A percentile compares a stretch with the other conserved stretches of the same genome.
These are phyloP conservation scores for Cudoniella acicularis DNA, from an alignment of 495 filamentous ascomycete species.

Conservation along the genomic window DNA sequence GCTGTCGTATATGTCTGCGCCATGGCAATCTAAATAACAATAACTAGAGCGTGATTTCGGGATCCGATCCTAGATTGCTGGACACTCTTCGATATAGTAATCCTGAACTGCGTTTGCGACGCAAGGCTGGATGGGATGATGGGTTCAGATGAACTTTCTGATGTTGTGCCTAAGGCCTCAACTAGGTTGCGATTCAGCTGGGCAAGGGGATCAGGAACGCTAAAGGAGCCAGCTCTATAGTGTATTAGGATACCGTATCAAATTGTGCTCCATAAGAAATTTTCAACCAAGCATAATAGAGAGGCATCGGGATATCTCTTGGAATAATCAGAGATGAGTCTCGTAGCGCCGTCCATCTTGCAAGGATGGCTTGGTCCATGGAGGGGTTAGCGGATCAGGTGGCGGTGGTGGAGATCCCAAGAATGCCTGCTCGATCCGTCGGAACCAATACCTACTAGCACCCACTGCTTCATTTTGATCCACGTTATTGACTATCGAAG, in stretches of 20 bases:
- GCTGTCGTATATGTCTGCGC: conserved; percentile 2
- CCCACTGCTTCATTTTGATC: too few species aligned
- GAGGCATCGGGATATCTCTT: neutral
- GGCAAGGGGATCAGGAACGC: neutral
- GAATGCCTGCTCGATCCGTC: too few species aligned
- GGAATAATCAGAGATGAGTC: neutral
- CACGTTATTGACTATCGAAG: too few species aligned
- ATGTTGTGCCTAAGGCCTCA: neutral
- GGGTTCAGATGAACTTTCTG: neutral
- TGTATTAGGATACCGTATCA: too few species aligned
- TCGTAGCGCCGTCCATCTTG: neutral
- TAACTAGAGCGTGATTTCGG: neutral
- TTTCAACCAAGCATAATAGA: neutral
- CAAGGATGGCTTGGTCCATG: neutral
- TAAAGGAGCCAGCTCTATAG: neutral
- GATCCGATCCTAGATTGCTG: neutral
- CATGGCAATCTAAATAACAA: neutral
- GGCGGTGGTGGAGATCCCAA: neutral
- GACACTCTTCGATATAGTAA: neutral
- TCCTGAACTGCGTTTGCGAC: neutral
- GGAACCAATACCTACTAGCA: too few species aligned
- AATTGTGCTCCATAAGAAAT: neutral
- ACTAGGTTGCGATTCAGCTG: neutral
- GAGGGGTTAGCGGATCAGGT: neutral
- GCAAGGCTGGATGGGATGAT: neutral